phyloP scores from a whole-genome alignment of 129 eudicot species.

The Ambrosia trifida region DNA sequence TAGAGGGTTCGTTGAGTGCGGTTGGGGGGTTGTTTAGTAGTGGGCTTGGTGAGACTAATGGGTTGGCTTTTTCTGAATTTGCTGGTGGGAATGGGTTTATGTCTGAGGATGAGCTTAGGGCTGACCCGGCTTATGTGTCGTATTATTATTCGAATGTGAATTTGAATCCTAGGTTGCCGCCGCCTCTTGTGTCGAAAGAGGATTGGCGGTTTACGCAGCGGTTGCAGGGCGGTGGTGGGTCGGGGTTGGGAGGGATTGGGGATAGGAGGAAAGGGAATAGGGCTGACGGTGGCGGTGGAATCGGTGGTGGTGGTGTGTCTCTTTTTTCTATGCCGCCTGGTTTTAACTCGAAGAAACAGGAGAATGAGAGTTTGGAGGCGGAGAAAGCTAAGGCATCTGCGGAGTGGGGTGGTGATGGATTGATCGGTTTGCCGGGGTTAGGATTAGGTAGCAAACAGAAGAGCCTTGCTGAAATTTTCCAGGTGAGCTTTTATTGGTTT shows the following conservation, averaged over 20 bases:
- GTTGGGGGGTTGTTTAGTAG: slow-evolving; percentile 62
- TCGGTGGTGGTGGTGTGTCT: slow-evolving; percentile 57
- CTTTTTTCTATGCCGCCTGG: slow-evolving; percentile 82
- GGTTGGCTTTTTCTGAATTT: slow-evolving; percentile 50
- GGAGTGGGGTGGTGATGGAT: slow-evolving; percentile 95
- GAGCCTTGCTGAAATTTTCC: slow-evolving; percentile 91
- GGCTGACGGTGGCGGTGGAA: slow-evolving; percentile 48
- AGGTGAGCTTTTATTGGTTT: slow-evolving; percentile 44
- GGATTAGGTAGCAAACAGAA: slow-evolving; percentile 94
- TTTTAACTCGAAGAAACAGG: slow-evolving; percentile 77
- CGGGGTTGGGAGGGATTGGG: slow-evolving; percentile 87
- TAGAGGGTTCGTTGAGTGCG: slow-evolving; percentile 85
- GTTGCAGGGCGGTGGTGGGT: slow-evolving; percentile 84
- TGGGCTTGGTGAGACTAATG: slow-evolving; percentile 21
- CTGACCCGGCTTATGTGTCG: slow-evolving; percentile 77
- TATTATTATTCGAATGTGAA: slow-evolving; percentile 77
- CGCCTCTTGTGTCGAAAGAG: slow-evolving; percentile 78
- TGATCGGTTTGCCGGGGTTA: slow-evolving; percentile 90
- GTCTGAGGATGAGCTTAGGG: slow-evolving; percentile 87
- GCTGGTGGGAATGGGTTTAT: slow-evolving; percentile 59
- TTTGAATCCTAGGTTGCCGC: slow-evolving; percentile 82
- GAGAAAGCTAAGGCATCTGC: slow-evolving; percentile 59
- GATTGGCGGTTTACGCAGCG: slow-evolving; percentile 84
- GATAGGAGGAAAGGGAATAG: slow-evolving; percentile 73
- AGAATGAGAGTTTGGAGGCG: slow-evolving; percentile 57